Conservation (phyloP, 75 land plant genomes). For the Pinus tabuliformis region DNA sequence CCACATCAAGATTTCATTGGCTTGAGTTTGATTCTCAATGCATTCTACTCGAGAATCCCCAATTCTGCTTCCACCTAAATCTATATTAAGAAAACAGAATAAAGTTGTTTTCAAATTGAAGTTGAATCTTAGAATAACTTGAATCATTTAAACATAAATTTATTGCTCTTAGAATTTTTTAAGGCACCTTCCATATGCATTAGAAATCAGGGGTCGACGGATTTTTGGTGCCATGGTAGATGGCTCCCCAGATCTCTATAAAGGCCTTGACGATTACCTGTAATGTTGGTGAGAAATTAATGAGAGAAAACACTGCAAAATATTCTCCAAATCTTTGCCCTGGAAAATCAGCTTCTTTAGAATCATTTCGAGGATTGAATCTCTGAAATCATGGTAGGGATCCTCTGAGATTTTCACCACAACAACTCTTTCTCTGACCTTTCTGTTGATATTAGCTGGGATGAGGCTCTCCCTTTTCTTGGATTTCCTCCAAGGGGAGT, state of each 20-base stretch:
- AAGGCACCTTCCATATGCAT: too few species aligned
- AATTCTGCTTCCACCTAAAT: too few species aligned
- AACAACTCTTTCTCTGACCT: conserved; percentile 19
- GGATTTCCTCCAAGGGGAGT: neutral
- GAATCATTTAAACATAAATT: too few species aligned
- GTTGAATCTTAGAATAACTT: too few species aligned
- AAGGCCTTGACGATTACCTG: conserved; percentile 51
- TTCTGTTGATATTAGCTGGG: too few species aligned
- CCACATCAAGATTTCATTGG: too few species aligned
- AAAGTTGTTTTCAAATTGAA: too few species aligned
- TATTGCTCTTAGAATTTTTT: too few species aligned
- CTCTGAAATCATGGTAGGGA: conserved; percentile 58
- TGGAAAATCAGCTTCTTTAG: conserved; percentile 47
- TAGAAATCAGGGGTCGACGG: too few species aligned
- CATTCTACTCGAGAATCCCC: too few species aligned
- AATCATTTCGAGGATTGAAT: conserved; percentile 72
- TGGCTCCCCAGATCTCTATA: conserved; percentile 47
- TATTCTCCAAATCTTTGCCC: conserved; percentile 41
- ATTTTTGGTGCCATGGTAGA: conserved; percentile 5
- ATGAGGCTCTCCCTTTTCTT: neutral
- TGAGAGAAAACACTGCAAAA: conserved; percentile 55
- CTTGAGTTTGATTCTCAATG: too few species aligned
- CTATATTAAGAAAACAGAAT: too few species aligned
- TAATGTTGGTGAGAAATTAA: conserved; percentile 50
- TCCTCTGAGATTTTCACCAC: conserved; percentile 58